phyloP scores from a whole-genome alignment of 208 protist genomes.

The Leishmania braziliensis region DNA sequence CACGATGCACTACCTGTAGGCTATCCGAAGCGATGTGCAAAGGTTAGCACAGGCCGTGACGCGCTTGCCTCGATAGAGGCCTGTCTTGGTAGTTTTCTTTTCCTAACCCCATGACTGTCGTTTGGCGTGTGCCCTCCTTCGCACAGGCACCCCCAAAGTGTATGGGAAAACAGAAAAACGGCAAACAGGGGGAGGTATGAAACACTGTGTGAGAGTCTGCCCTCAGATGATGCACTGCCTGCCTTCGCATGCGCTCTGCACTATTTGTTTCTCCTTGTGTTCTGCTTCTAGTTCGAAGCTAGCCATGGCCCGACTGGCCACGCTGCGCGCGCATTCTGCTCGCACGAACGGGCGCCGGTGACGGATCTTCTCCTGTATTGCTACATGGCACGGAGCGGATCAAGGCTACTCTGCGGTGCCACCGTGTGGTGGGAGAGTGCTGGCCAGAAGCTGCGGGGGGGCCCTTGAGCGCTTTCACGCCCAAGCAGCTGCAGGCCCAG shows the following conservation, averaged over 20 bases:
- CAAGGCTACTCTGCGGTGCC: no score
- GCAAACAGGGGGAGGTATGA: neutral
- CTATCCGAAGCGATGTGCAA: neutral
- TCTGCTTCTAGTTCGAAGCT: constrained; percentile 1
- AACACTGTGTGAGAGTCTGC: neutral
- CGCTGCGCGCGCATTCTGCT: no score
- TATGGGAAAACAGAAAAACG: constrained; percentile 1
- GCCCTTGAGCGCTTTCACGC: no score
- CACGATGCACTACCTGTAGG: constrained; percentile 67
- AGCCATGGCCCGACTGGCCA: no score
- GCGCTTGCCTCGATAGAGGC: neutral
- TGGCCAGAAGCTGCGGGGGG: no score
- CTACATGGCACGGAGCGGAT: no score
- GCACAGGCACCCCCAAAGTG: neutral
- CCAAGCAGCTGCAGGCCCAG: no score
- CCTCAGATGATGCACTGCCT: neutral
- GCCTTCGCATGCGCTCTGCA: neutral
- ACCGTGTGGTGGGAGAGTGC: no score
- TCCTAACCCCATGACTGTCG: neutral
- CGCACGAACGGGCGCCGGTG: no score
- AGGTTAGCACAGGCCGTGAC: neutral
- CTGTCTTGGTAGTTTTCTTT: neutral
- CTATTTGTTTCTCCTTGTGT: constrained; percentile 9
- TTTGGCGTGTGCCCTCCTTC: neutral
- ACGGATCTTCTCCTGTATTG: no score